Percentiles rank a stretch among this genome's conserved stretches.
Conservation (phyloP, 768 basidiomycete species). For the Dacryopinax primogenitus region DNA sequence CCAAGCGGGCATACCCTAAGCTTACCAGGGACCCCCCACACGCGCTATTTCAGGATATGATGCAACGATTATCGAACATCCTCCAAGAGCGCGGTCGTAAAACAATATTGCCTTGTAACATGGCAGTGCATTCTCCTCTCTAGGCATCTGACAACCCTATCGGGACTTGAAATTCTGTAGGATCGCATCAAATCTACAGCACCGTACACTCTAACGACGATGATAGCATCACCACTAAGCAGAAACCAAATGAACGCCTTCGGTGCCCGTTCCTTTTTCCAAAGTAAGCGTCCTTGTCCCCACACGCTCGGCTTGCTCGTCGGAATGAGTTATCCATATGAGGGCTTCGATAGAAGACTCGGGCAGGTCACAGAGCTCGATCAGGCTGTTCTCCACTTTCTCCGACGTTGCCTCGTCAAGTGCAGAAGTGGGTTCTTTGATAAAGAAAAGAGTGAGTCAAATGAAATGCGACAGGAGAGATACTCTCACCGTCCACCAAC, state of each 20-base stretch:
- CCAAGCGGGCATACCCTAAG: too few relatives aligned
- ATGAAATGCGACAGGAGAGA: neutral
- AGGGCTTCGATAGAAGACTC: constrained; percentile 51
- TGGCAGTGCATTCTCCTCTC: too few relatives aligned
- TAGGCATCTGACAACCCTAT: too few relatives aligned
- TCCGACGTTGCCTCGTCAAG: constrained; percentile 56
- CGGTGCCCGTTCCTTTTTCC: neutral
- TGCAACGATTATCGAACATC: too few relatives aligned
- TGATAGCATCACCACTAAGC: neutral
- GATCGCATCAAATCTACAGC: too few relatives aligned
- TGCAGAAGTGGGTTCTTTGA: constrained; percentile 76
- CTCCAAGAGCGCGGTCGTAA: too few relatives aligned
- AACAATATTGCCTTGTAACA: too few relatives aligned
- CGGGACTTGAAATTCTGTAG: too few relatives aligned
- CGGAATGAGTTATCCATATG: constrained; percentile 81
- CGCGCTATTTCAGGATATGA: too few relatives aligned
- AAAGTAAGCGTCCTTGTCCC: constrained; percentile 38
- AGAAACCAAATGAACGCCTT: neutral
- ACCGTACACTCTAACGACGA: too few relatives aligned
- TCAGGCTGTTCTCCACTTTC: constrained; percentile 52
- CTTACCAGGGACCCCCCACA: too few relatives aligned
- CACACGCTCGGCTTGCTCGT: constrained; percentile 61
- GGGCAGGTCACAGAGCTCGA: constrained; percentile 37
- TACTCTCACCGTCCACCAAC: constrained; percentile 52
- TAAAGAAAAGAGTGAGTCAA: neutral